Evolutionary conservation across 148 eudicot species (phyloP).

Genomic region (Heliosperma pusillum): DNA sequence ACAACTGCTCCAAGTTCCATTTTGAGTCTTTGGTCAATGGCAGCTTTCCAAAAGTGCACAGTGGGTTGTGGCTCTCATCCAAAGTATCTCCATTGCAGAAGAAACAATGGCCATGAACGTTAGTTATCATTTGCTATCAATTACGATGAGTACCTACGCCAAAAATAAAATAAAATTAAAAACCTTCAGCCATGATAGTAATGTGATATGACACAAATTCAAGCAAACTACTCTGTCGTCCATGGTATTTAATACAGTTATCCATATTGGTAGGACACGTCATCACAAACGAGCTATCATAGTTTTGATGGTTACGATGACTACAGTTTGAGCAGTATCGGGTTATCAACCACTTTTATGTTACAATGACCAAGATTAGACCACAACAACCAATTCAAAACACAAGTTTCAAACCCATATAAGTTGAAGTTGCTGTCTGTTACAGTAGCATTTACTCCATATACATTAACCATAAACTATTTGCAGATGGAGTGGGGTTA

Average conservation of each 20-base stretch:
- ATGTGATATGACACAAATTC: background rate
- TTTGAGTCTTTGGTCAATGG: background rate
- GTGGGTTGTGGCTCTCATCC: background rate
- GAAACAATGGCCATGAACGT: background rate
- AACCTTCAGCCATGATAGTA: background rate
- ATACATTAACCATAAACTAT: background rate
- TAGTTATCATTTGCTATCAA: slow-evolving; percentile 4
- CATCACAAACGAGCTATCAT: background rate
- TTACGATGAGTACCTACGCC: background rate
- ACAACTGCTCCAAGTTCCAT: background rate
- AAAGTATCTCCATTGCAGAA: background rate
- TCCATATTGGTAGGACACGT: background rate
- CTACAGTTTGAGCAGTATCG: background rate
- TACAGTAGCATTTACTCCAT: background rate
- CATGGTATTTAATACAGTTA: background rate
- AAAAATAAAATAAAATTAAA: too few relatives aligned
- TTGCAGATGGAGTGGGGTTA: background rate
- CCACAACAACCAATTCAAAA: background rate
- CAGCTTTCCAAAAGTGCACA: background rate
- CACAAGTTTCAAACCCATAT: background rate
- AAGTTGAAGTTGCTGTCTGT: background rate
- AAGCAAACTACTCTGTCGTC: background rate
- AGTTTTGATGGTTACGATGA: background rate
- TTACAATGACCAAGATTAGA: background rate
- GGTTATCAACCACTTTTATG: background rate